These are phyloP conservation scores for Quercus tomentella DNA, from an alignment of 331 rosid genomes.

Conservation along the genomic window DNA sequence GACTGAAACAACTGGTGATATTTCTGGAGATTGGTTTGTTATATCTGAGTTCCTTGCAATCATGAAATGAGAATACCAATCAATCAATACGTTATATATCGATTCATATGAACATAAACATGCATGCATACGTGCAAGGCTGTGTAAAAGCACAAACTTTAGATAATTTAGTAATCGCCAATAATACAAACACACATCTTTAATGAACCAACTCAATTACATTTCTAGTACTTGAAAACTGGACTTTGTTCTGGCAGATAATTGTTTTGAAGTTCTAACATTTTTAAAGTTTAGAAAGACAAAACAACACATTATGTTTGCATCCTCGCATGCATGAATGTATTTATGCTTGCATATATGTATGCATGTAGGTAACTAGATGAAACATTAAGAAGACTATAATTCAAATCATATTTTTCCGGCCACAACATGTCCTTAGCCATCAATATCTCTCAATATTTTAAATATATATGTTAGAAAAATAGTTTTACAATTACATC, in stretches of 20 bases:
- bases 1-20: slow-evolving; percentile 49
- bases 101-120: background rate
- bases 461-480: background rate
- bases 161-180: background rate
- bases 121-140: background rate
- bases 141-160: too few relatives aligned
- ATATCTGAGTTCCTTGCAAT: slow-evolving; percentile 52
- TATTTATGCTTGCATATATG: background rate
- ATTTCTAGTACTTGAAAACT: slow-evolving; percentile 1
- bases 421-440: background rate
- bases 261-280: background rate
- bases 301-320: too few relatives aligned
- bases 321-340: background rate
- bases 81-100: background rate
- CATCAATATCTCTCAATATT: background rate
- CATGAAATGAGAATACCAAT: slow-evolving; percentile 19
- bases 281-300: background rate
- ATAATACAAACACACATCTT: background rate
- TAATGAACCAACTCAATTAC: slow-evolving; percentile 8
- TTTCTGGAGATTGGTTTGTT: slow-evolving; percentile 41
- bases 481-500: background rate
- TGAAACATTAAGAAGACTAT: background rate
- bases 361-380: background rate
- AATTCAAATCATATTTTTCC: background rate
- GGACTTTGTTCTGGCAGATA: background rate